Percentiles rank a stretch among this genome's conserved stretches.
phyloP scores from a whole-genome alignment of 1,284 basidiomycete species.

The Cryptococcus sp. region DNA sequence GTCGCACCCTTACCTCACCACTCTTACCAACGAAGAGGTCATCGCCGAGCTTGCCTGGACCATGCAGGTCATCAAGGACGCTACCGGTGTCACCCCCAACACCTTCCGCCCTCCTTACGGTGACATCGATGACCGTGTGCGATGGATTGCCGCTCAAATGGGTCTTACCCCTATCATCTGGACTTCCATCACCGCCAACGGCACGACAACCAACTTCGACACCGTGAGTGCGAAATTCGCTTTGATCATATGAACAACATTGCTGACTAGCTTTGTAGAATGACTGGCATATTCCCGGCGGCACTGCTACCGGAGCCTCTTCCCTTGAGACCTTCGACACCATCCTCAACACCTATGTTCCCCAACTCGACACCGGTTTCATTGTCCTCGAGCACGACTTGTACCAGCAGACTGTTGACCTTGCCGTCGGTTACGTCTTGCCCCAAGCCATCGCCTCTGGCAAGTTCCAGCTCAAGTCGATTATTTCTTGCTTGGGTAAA shows the following conservation, averaged over 20 bases:
- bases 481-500: conserved; percentile 66
- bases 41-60: conserved; percentile 94
- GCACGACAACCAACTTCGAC: conserved; percentile 64
- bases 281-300: conserved; percentile 83
- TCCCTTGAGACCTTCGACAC: conserved; percentile 57
- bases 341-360: conserved; percentile 52
- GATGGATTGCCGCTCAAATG: conserved; percentile 65
- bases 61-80: conserved; percentile 79
- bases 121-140: conserved; percentile 78
- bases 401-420: conserved; percentile 79
- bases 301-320: conserved; percentile 64
- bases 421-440: conserved; percentile 85
- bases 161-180: conserved; percentile 53
- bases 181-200: conserved; percentile 38
- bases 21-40: conserved; percentile 79
- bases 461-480: conserved; percentile 56
- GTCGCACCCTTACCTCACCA: conserved; percentile 59
- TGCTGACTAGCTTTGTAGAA: conserved; percentile 22
- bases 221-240: conserved; percentile 66
- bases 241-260: background rate
- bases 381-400: conserved; percentile 88
- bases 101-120: conserved; percentile 70
- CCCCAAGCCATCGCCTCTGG: conserved; percentile 67
- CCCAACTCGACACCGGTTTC: conserved; percentile 63
- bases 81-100: conserved; percentile 77